These are phyloP conservation scores for Endocalyx cinctus DNA, from an alignment of 2,329 filamentous ascomycete genomes.

Conservation along the genomic window DNA sequence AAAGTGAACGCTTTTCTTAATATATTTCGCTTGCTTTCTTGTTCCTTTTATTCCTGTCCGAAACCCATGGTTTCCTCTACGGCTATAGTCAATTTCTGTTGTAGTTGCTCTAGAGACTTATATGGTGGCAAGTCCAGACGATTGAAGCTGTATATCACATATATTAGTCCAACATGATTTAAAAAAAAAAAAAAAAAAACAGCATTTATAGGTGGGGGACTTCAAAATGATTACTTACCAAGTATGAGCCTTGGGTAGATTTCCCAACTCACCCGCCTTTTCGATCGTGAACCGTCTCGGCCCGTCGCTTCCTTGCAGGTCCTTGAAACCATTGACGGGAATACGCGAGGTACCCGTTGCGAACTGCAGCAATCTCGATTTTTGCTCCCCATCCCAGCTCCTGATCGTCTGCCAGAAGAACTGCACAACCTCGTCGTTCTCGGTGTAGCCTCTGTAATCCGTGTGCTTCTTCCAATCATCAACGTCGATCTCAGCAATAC, in stretches of 20 bases:
- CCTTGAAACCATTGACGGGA: conserved; percentile 98
- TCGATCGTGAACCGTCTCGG: conserved; percentile 96
- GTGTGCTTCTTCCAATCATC: conserved; percentile 99
- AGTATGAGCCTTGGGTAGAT: conserved; percentile 94
- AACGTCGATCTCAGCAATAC: conserved; percentile 99
- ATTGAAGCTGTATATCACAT: conserved; percentile 68
- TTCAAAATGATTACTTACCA: conserved; percentile 67
- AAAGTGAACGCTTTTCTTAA: too few relatives aligned
- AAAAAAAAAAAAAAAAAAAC: neutral
- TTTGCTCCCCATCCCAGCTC: conserved; percentile 97
- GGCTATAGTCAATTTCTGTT: conserved; percentile 89
- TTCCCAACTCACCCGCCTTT: conserved; percentile 86
- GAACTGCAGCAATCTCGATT: conserved; percentile 92
- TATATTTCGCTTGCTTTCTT: too few relatives aligned
- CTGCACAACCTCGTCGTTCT: conserved; percentile 93
- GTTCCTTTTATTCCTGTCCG: conserved; percentile 84
- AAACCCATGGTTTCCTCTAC: conserved; percentile 99
- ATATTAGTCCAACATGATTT: conserved; percentile 13
- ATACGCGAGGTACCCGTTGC: conserved; percentile 97
- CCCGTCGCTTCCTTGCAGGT: conserved; percentile 93
- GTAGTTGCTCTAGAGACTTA: conserved; percentile 79
- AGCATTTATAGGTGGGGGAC: conserved; percentile 3
- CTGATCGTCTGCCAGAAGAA: conserved; percentile 99
- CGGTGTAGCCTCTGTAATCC: conserved; percentile 96
- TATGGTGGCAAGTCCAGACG: conserved; percentile 92